These are phyloP conservation scores for Thamnidium elegans DNA, from an alignment of 192 early-diverging fungal genomes.

Conservation along the genomic window DNA sequence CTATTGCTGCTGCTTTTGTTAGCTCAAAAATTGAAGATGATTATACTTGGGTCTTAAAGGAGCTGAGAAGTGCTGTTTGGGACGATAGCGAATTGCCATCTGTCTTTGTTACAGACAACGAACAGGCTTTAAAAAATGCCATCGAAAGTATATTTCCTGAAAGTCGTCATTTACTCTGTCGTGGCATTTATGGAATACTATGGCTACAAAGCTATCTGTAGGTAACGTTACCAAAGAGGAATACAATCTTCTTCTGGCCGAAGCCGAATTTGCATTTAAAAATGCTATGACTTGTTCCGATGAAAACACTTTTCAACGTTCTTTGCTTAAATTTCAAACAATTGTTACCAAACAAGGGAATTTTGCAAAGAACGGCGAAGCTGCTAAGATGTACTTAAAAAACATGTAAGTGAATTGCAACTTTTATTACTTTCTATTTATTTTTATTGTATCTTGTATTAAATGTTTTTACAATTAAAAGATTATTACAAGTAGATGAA, in stretches of 20 bases:
- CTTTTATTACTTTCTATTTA: background rate
- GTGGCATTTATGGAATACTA: background rate
- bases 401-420: background rate
- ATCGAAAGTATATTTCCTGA: background rate
- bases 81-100: background rate
- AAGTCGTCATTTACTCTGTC: background rate
- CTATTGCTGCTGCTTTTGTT: background rate
- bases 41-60: background rate
- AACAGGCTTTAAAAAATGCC: background rate
- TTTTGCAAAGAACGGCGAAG: background rate
- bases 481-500: background rate
- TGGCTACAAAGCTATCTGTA: background rate
- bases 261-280: background rate
- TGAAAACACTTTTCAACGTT: background rate
- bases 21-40: background rate
- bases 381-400: background rate
- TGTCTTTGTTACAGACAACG: conserved; percentile 1
- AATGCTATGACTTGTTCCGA: background rate
- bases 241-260: background rate
- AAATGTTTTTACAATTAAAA: background rate
- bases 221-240: background rate
- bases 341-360: background rate
- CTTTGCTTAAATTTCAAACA: background rate
- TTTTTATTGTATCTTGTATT: background rate
- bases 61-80: background rate